Percentiles rank a stretch among this genome's conserved stretches.
These are phyloP conservation scores for Pyrenula massariospora DNA, from an alignment of 495 filamentous ascomycete genomes.

Conservation along the genomic window DNA sequence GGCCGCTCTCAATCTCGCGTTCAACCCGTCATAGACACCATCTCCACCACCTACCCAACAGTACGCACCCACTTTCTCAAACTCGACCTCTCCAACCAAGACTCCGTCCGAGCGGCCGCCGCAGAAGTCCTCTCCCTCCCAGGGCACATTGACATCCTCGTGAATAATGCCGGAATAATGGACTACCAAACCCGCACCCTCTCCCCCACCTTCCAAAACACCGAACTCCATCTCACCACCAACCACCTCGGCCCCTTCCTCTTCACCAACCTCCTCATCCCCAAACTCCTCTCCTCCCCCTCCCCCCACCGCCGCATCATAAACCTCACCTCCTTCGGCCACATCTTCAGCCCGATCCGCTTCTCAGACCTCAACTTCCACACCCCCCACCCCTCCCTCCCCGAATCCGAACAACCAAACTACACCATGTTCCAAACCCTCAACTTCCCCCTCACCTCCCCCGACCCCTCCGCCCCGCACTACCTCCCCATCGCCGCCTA, in stretches of 20 bases:
- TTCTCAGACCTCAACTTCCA: conserved; percentile 35
- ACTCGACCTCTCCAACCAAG: conserved; percentile 29
- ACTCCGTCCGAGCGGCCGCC: conserved; percentile 35
- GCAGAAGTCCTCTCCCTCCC: conserved; percentile 33
- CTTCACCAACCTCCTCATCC: conserved; percentile 35
- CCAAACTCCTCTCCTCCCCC: conserved; percentile 16
- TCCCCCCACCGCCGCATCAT: conserved; percentile 31
- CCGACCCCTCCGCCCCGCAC: conserved; percentile 12
- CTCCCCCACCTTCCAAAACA: conserved; percentile 24
- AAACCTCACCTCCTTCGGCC: conserved; percentile 29
- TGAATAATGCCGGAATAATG: conserved; percentile 61
- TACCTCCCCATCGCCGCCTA: conserved; percentile 37
- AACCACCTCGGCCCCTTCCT: conserved; percentile 51
- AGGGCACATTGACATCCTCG: conserved; percentile 49
- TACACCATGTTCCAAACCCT: conserved; percentile 15
- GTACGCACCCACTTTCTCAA: conserved; percentile 21
- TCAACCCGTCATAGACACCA: conserved; percentile 18
- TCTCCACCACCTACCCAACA: conserved; percentile 18
- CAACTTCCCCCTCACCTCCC: conserved; percentile 15
- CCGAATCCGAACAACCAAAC: conserved; percentile 1
- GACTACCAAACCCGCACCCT: conserved; percentile 21
- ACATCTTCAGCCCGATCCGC: conserved; percentile 18
- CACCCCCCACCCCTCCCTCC: background rate
- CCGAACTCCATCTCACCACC: conserved; percentile 47
- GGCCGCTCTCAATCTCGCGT: conserved; percentile 33